These are phyloP conservation scores for Kalmusia sp. DNA, from an alignment of 2,329 filamentous ascomycete genomes.

Conservation along the genomic window DNA sequence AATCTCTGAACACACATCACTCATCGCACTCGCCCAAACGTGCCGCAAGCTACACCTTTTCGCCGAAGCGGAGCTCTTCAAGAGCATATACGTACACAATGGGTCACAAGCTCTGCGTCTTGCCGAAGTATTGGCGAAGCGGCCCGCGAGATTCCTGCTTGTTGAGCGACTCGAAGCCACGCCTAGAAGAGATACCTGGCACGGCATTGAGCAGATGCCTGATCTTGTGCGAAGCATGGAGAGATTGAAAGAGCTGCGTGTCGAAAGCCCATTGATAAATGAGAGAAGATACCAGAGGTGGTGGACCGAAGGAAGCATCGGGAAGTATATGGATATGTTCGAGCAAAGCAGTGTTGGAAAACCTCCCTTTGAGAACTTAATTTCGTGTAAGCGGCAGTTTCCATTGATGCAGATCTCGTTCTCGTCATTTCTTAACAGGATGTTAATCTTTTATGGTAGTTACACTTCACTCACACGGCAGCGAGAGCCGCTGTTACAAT, in stretches of 20 bases:
- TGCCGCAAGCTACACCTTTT: neutral
- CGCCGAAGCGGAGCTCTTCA: constrained; percentile 9
- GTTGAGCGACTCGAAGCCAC: constrained; percentile 2
- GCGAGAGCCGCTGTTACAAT: too few relatives aligned
- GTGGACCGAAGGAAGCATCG: neutral
- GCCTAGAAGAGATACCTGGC: neutral
- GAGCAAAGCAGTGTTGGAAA: neutral
- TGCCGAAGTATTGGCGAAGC: neutral
- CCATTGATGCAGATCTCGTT: too few relatives aligned
- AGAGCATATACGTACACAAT: neutral
- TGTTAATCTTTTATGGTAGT: too few relatives aligned
- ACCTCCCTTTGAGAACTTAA: neutral
- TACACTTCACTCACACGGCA: too few relatives aligned
- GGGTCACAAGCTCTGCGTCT: neutral
- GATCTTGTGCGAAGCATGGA: neutral
- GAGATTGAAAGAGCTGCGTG: neutral
- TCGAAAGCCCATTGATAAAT: constrained; percentile 5
- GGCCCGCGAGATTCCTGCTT: neutral
- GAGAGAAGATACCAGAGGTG: neutral
- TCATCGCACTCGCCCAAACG: constrained; percentile 6
- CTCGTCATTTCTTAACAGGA: too few relatives aligned
- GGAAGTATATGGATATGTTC: neutral
- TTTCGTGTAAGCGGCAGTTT: neutral
- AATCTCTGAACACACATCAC: neutral
- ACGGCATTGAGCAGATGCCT: neutral